Evolutionary conservation across 208 protist species (phyloP).

Genomic region (Leishmania amazonensis): DNA sequence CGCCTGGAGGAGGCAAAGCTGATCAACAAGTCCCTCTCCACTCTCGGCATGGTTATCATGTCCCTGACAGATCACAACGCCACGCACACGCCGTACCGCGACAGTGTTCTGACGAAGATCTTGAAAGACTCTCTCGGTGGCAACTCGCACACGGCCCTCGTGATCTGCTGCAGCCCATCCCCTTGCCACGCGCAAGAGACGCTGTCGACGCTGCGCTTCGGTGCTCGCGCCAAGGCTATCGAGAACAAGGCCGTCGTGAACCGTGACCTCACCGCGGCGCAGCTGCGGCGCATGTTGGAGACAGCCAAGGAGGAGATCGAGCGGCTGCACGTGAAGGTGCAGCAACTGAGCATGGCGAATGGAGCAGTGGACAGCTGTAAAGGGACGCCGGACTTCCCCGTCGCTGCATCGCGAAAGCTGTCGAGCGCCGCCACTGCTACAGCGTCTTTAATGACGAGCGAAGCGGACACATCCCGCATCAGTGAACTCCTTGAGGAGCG

Average conservation of each 20-base stretch:
- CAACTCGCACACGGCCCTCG: conserved; percentile 88
- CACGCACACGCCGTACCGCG: conserved; percentile 83
- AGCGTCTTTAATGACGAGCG: not conserved
- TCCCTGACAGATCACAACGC: conserved; percentile 66
- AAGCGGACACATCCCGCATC: conserved; percentile 19
- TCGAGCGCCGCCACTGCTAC: conserved; percentile 14
- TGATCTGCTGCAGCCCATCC: conserved; percentile 88
- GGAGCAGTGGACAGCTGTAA: not conserved
- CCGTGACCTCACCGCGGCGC: conserved; percentile 65
- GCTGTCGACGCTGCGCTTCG: conserved; percentile 90
- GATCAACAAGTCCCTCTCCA: conserved; percentile 92
- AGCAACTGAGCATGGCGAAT: conserved; percentile 13
- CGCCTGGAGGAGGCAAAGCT: conserved; percentile 93
- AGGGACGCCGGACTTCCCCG: conserved; percentile 7
- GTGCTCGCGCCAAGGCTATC: conserved; percentile 83
- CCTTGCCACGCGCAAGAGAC: conserved; percentile 85
- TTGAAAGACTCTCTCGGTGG: conserved; percentile 90
- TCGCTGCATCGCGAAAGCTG: conserved; percentile 13
- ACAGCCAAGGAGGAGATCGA: conserved; percentile 71
- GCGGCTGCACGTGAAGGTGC: conserved; percentile 37
- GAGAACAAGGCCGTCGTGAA: conserved; percentile 86
- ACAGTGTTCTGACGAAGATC: conserved; percentile 89
- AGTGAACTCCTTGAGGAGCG: conserved; percentile 44
- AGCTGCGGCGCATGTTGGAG: conserved; percentile 77
- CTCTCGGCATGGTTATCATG: conserved; percentile 87